These are phyloP conservation scores for Penicillium ochrochloron DNA, from an alignment of 495 filamentous ascomycete species.

Conservation along the genomic window DNA sequence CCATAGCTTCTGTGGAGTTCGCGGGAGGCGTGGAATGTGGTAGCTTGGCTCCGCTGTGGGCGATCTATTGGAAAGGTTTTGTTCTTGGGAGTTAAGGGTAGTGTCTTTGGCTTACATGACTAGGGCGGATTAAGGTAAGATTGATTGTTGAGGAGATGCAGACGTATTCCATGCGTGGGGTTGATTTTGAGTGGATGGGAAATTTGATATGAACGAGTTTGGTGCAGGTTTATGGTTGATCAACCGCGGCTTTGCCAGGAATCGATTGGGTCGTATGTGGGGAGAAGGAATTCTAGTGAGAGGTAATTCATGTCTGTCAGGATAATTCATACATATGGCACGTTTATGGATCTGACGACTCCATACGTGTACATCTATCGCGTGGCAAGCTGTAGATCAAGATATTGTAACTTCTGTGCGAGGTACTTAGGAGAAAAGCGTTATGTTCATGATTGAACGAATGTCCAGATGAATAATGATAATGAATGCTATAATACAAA, in stretches of 20 bases:
- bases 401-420: not conserved
- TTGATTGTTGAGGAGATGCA: not conserved
- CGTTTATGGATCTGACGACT: not conserved
- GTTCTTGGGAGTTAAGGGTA: not conserved
- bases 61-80: slow-evolving; percentile 4
- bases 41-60: slow-evolving; percentile 19
- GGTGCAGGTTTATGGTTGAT: not conserved
- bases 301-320: not conserved
- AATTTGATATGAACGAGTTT: not conserved
- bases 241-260: not conserved
- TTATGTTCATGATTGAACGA: not conserved
- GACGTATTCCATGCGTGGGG: not conserved
- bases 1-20: slow-evolving; percentile 16
- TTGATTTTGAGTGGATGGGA: not conserved
- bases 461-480: not conserved
- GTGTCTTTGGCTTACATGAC: not conserved
- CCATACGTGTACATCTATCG: not conserved
- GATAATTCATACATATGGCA: not conserved
- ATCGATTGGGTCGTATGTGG: not conserved
- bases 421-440: too few species aligned
- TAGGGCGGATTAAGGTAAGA: slow-evolving; percentile 3
- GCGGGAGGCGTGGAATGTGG: slow-evolving; percentile 13
- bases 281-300: not conserved
- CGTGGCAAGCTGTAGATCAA: not conserved
- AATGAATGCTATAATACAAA: not conserved